phyloP scores from a whole-genome alignment of 345 rosid genomes.

The Brassica rapa region DNA sequence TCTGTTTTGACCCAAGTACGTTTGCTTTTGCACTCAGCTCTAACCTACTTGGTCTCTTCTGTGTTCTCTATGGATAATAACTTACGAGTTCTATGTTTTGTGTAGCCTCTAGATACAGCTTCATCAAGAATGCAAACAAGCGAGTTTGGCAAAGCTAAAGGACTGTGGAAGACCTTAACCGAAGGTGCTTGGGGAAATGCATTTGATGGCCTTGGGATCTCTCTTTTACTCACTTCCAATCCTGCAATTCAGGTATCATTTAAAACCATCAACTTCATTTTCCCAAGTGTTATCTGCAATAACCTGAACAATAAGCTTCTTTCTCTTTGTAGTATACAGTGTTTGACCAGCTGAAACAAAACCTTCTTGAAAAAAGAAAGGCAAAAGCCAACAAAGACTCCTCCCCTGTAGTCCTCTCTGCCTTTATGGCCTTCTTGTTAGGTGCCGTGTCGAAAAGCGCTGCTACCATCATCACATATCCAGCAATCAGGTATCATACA shows the following conservation, averaged over 20 bases:
- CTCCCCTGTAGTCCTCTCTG: constrained; percentile 68
- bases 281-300: not conserved
- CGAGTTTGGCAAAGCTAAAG: constrained; percentile 90
- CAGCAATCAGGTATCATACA: constrained; percentile 75
- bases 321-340: constrained; percentile 66
- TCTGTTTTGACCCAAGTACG: constrained; percentile 70
- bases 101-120: constrained; percentile 90
- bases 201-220: constrained; percentile 90
- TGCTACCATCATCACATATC: constrained; percentile 83
- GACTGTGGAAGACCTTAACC: constrained; percentile 77
- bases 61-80: not conserved
- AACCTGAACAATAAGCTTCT: constrained; percentile 31
- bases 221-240: constrained; percentile 86
- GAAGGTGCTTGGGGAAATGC: constrained; percentile 73
- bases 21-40: not conserved
- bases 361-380: constrained; percentile 49
- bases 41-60: not conserved
- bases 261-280: not conserved
- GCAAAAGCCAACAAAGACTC: constrained; percentile 41
- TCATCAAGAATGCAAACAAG: constrained; percentile 98
- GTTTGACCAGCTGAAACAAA: constrained; percentile 90
- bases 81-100: constrained; percentile 14
- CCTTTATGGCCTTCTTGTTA: constrained; percentile 75
- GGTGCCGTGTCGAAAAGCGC: constrained; percentile 88
- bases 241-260: constrained; percentile 84